These are phyloP conservation scores for Chaetomium fimeti DNA, from an alignment of 495 filamentous ascomycete genomes.

Conservation along the genomic window DNA sequence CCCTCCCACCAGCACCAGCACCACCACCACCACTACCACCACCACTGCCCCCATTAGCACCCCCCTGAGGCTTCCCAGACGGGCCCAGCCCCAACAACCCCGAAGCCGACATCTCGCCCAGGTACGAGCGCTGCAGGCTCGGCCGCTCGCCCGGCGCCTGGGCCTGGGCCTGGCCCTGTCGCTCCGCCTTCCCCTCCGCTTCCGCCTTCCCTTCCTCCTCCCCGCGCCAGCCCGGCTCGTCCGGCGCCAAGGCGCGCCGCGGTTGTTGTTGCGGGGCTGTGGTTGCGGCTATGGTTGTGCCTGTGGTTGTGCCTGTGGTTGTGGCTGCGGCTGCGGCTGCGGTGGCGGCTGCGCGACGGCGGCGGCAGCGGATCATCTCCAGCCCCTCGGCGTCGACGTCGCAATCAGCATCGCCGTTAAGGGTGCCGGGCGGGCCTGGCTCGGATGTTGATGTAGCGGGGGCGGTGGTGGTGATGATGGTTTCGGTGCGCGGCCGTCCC, in stretches of 20 bases:
- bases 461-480: not conserved
- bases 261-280: not conserved
- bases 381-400: not conserved
- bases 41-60: not conserved
- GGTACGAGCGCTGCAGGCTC: conserved; percentile 21
- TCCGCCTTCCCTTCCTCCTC: not conserved
- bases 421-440: no score
- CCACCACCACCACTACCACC: not conserved
- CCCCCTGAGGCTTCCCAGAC: no score
- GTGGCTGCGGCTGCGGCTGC: no score
- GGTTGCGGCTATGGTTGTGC: no score
- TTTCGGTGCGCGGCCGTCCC: not conserved
- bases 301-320: no score
- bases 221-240: not conserved
- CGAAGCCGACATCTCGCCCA: conserved; percentile 28
- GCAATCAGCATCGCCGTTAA: not conserved
- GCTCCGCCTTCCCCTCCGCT: no score
- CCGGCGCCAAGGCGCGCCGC: not conserved
- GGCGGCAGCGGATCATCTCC: not conserved
- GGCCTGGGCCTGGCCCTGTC: not conserved
- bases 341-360: no score
- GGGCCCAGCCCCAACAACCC: not conserved
- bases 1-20: no score
- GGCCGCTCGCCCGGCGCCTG: conserved; percentile 15
- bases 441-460: no score